phyloP scores from a whole-genome alignment of 805 yeast genomes.

The Lipomyces yamadae region DNA sequence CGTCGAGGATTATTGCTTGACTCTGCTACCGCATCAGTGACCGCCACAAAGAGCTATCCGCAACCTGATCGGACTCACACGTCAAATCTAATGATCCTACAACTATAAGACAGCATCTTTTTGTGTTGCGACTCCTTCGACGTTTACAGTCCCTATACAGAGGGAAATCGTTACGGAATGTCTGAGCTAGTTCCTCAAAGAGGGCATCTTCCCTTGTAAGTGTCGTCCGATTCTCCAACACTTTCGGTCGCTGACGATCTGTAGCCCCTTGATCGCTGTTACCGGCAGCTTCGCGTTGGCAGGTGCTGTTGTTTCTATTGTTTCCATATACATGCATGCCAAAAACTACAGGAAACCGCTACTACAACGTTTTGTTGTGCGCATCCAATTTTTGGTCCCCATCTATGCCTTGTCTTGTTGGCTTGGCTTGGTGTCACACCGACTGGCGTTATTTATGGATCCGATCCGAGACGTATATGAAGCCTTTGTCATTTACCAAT shows the following conservation, averaged over 20 bases:
- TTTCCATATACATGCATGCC: constrained; percentile 59
- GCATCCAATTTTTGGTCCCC: constrained; percentile 70
- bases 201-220: constrained; percentile 23
- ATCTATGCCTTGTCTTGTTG: constrained; percentile 40
- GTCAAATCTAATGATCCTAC: neutral
- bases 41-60: neutral
- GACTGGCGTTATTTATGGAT: constrained; percentile 57
- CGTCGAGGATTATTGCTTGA: neutral
- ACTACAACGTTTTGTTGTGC: constrained; percentile 80
- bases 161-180: neutral
- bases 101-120: neutral
- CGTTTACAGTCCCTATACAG: neutral
- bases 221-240: neutral
- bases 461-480: constrained; percentile 90
- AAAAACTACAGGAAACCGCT: constrained; percentile 83
- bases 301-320: constrained; percentile 24
- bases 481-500: constrained; percentile 93
- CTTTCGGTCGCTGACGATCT: neutral
- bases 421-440: constrained; percentile 49
- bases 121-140: neutral
- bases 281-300: constrained; percentile 32
- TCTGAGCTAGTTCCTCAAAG: constrained; percentile 1
- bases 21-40: neutral
- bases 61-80: neutral
- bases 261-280: constrained; percentile 20